Evolutionary conservation across 495 filamentous ascomycete species (phyloP).

Genomic region (Astrocystis sublimbata): DNA sequence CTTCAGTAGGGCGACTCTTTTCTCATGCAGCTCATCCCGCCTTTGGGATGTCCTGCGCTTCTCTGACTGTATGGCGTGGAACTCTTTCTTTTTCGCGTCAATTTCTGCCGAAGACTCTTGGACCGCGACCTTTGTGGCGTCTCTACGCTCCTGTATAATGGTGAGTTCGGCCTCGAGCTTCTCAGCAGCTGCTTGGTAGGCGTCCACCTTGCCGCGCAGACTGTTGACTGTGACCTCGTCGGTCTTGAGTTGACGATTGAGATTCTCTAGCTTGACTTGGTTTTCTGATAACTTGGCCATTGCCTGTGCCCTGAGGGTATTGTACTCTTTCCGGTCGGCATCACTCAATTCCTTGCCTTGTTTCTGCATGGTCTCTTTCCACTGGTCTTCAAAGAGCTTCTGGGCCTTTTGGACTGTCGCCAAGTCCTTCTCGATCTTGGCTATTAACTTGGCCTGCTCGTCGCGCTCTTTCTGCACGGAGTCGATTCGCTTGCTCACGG

Average conservation of each 20-base stretch:
- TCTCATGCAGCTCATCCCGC: constrained; percentile 86
- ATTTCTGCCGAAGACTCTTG: constrained; percentile 74
- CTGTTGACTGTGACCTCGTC: constrained; percentile 87
- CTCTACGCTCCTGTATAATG: constrained; percentile 66
- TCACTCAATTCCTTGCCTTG: constrained; percentile 84
- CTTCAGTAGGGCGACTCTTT: constrained; percentile 74
- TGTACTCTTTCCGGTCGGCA: constrained; percentile 87
- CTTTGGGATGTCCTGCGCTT: constrained; percentile 74
- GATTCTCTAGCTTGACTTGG: constrained; percentile 79
- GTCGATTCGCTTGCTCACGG: constrained; percentile 63
- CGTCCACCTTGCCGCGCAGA: constrained; percentile 81
- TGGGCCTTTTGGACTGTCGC: constrained; percentile 86
- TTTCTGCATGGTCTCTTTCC: constrained; percentile 77
- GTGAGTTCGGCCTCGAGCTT: constrained; percentile 72
- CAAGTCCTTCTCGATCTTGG: constrained; percentile 76
- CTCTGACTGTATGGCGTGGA: constrained; percentile 82
- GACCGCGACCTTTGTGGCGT: constrained; percentile 57
- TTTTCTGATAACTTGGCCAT: constrained; percentile 79
- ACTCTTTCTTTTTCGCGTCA: constrained; percentile 85
- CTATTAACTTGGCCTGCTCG: constrained; percentile 61
- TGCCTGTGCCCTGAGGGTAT: constrained; percentile 79
- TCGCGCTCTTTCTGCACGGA: constrained; percentile 76
- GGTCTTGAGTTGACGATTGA: constrained; percentile 80
- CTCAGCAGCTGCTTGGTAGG: constrained; percentile 67
- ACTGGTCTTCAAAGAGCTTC: constrained; percentile 83